phyloP scores from a whole-genome alignment of 129 eudicot species.

The Ambrosia trifida region DNA sequence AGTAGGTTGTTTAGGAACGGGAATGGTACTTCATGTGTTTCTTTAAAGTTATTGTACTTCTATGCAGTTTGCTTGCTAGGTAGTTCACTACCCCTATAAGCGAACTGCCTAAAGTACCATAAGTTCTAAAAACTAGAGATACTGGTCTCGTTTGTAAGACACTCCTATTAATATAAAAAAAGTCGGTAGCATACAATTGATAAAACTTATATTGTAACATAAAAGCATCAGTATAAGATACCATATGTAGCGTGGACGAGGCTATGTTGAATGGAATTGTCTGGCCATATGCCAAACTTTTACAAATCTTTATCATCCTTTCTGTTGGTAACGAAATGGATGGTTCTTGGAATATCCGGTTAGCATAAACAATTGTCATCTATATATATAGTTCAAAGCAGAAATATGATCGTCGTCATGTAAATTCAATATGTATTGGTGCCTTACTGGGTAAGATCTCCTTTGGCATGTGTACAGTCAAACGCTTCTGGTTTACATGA shows the following conservation, averaged over 20 bases:
- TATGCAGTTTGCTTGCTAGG: no score
- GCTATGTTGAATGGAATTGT: neutral
- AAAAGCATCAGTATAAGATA: neutral
- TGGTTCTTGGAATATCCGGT: slow-evolving; percentile 13
- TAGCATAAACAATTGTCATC: neutral
- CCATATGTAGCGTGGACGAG: neutral
- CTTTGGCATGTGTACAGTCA: neutral
- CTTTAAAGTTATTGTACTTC: no score
- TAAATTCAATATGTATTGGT: neutral
- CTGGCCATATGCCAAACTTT: neutral
- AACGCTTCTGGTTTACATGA: neutral
- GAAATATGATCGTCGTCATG: neutral
- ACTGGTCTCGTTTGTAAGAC: no score
- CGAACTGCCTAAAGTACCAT: no score
- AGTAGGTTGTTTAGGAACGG: no score
- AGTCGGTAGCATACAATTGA: no score
- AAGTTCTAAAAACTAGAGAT: no score
- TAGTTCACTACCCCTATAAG: no score
- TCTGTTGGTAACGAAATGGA: neutral
- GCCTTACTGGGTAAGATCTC: slow-evolving; percentile 11
- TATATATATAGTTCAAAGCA: neutral
- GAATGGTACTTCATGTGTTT: no score
- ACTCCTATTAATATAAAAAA: no score
- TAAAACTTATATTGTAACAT: neutral
- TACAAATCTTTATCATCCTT: neutral